Conservation (phyloP, 2,329 filamentous ascomycete species). For the Aureobasidium lini region DNA sequence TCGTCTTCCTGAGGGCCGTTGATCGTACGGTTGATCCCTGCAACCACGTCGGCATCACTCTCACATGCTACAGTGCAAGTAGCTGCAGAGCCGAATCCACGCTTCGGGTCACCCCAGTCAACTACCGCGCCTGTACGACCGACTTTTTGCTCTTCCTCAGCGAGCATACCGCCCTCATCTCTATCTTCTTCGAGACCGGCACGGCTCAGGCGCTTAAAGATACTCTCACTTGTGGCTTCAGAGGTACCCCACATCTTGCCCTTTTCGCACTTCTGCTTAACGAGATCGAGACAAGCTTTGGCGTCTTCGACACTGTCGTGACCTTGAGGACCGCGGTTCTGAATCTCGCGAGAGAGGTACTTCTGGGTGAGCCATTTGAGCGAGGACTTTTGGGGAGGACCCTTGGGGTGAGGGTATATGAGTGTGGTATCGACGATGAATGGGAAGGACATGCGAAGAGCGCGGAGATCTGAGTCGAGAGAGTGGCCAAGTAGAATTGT, state of each 20-base stretch:
- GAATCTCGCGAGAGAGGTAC: conserved; percentile 79
- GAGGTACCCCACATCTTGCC: conserved; percentile 78
- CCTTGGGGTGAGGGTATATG: conserved; percentile 82
- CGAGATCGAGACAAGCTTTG: conserved; percentile 79
- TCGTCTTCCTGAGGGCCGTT: conserved; percentile 30
- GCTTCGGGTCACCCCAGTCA: conserved; percentile 78
- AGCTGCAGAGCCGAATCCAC: conserved; percentile 51
- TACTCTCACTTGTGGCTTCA: conserved; percentile 72
- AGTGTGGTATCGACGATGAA: conserved; percentile 90
- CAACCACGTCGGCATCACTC: conserved; percentile 51
- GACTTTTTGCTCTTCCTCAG: conserved; percentile 36
- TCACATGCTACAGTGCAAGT: conserved; percentile 49
- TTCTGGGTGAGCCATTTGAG: conserved; percentile 85
- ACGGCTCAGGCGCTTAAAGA: conserved; percentile 70
- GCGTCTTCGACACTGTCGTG: conserved; percentile 94
- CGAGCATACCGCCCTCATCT: conserved; percentile 30
- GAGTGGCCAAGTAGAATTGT: conserved; percentile 76
- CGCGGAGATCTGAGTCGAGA: conserved; percentile 74
- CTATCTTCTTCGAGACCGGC: conserved; percentile 13
- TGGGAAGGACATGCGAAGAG: conserved; percentile 78
- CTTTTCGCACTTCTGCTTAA: conserved; percentile 93
- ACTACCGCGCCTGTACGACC: conserved; percentile 64
- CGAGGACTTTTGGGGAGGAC: conserved; percentile 80
- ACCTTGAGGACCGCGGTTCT: conserved; percentile 64
- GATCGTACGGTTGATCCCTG: conserved; percentile 46